Percentiles rank a stretch among this genome's conserved stretches.
Conservation (phyloP, 192 early-diverging fungal species). For the Coemansia sp. region DNA sequence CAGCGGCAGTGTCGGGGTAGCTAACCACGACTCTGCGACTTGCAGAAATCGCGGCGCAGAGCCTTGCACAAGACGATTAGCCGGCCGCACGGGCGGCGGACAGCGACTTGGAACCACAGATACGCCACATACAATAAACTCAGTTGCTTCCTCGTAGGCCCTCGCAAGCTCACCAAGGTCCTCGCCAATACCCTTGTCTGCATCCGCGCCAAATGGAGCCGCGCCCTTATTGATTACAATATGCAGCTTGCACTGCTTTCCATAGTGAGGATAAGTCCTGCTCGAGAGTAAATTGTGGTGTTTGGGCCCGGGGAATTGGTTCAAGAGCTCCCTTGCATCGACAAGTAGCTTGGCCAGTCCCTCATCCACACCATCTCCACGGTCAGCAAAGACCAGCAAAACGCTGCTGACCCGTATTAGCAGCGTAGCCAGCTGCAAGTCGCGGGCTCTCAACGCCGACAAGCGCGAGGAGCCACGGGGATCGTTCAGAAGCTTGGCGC, state of each 20-base stretch:
- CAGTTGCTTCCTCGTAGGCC: conserved; percentile 25
- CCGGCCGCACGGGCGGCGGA: background rate
- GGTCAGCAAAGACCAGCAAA: conserved; percentile 20
- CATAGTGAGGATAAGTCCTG: too few species aligned
- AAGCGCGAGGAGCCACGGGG: background rate
- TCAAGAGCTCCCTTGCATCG: conserved; percentile 6
- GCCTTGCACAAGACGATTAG: background rate
- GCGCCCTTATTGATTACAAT: conserved; percentile 14
- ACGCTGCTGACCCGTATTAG: conserved; percentile 38
- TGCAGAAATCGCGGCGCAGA: conserved; percentile 9
- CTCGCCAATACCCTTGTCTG: background rate
- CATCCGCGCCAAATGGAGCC: background rate
- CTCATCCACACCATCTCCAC: conserved; percentile 2
- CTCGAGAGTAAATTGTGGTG: too few species aligned
- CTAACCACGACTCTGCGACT: conserved; percentile 2
- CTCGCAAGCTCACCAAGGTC: background rate
- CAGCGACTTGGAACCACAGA: conserved; percentile 6
- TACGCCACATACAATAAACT: conserved; percentile 21
- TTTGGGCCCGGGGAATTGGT: conserved; percentile 10
- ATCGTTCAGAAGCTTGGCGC: background rate
- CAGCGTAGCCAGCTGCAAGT: conserved; percentile 31
- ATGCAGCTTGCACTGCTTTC: conserved; percentile 23
- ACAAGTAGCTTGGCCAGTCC: conserved; percentile 18
- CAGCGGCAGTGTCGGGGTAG: background rate
- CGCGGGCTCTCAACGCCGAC: conserved; percentile 11